phyloP scores from a whole-genome alignment of 495 filamentous ascomycete species.

The Pseudoneurospora amorphoporcata region DNA sequence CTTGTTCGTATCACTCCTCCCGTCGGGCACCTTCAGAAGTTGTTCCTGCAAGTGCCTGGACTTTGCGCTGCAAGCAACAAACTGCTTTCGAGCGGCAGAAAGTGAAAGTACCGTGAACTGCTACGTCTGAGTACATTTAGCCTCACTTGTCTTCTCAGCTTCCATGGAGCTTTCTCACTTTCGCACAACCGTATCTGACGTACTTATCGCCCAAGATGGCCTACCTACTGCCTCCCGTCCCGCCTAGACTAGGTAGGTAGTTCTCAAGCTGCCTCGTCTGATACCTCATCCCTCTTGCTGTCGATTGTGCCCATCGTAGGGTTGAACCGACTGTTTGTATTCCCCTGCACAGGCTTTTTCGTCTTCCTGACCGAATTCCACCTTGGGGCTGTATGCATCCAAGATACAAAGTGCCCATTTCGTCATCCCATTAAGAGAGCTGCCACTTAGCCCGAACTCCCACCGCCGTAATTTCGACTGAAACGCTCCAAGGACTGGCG shows the following conservation, averaged over 20 bases:
- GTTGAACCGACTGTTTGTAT: neutral
- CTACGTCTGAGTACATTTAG: neutral
- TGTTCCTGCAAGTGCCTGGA: neutral
- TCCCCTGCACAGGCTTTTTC: neutral
- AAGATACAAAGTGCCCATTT: neutral
- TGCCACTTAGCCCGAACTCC: neutral
- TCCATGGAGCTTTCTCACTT: neutral
- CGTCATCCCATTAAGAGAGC: neutral
- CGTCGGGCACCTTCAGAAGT: neutral
- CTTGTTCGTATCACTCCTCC: neutral
- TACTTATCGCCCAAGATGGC: neutral
- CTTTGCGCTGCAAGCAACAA: neutral
- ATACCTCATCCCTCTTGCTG: neutral
- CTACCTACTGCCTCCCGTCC: neutral
- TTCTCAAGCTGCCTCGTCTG: neutral
- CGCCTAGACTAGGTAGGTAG: neutral
- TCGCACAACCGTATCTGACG: neutral
- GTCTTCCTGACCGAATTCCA: neutral
- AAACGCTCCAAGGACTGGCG: neutral
- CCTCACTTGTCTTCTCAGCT: neutral
- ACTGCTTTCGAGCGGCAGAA: neutral
- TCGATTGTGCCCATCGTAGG: neutral
- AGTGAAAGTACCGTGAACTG: neutral
- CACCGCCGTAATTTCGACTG: neutral
- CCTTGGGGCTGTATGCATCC: neutral